Percentiles rank a stretch among this genome's conserved stretches.
Evolutionary conservation across 2,329 filamentous ascomycete genomes (phyloP).

Genomic region (Alternaria ventricosa): DNA sequence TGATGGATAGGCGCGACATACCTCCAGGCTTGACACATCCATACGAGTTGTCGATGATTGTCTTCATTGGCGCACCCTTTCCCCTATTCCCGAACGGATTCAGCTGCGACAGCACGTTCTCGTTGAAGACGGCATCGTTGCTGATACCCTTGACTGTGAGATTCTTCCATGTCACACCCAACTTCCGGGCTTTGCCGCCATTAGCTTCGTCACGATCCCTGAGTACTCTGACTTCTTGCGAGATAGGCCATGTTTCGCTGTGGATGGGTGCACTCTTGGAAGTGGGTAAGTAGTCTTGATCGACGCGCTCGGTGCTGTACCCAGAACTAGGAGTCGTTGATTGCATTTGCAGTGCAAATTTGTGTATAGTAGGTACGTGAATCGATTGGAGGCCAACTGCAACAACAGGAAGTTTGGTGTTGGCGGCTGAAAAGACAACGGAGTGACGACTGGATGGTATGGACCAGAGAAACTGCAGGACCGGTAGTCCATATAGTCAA

Average conservation of each 20-base stretch:
- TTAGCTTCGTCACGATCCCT: not conserved
- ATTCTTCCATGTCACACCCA: slow-evolving; percentile 76
- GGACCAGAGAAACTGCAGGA: not conserved
- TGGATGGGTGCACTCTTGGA: not conserved
- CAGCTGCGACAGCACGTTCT: slow-evolving; percentile 60
- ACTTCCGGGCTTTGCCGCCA: slow-evolving; percentile 62
- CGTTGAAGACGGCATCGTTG: slow-evolving; percentile 70
- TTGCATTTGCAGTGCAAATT: not conserved
- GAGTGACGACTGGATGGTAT: not conserved
- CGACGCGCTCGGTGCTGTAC: slow-evolving; percentile 1
- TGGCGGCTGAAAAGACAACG: not conserved
- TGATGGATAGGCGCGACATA: not conserved
- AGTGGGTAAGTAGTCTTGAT: not conserved
- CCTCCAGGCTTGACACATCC: slow-evolving; percentile 69
- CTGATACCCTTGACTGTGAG: slow-evolving; percentile 75
- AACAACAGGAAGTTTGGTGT: not conserved
- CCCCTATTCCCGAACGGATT: slow-evolving; percentile 54
- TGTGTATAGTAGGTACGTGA: not conserved
- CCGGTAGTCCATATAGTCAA: not conserved
- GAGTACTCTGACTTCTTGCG: not conserved
- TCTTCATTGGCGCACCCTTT: slow-evolving; percentile 60
- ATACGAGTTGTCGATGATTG: slow-evolving; percentile 68
- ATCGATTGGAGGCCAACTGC: not conserved
- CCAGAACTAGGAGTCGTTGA: not conserved
- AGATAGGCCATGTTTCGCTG: not conserved